Evolutionary conservation across 495 filamentous ascomycete species (phyloP), one percentile per base, ranked within the genome.

Genomic region (Geopyxis carbonaria): DNA sequence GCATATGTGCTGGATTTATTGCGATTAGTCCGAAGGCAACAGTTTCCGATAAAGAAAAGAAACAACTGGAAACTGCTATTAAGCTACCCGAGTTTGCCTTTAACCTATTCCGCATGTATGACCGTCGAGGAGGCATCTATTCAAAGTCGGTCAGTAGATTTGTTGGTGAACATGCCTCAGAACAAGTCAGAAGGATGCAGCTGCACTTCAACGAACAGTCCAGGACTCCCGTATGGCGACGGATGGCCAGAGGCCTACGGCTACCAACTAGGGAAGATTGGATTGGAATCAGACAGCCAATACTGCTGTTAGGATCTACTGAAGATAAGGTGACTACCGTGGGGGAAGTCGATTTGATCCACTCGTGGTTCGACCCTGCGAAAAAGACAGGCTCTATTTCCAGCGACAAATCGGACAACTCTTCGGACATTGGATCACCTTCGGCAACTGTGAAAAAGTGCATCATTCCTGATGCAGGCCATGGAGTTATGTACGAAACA

Each of bases 141-240:
- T 93, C 84, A 45, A 62, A 67, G 15, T 92, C 83, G 44, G 81
- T 95, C 30, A 64, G 56, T 22, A 68, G 87, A 16, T 82, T 93
- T 54, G 78, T 86, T 9, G 87, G 86, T 3, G 57, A 60, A 10
- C 63, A 70, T 44, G 83, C 82, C 8, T 80, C 87, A 28, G 51
- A 62, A 2, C 80, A 86, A 51, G 70, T 78, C 1, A 79, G 78
- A 54, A 71, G 69, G 42, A 64, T 93, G 24, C 87, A 95, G 57
- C 56, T 78, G 19, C 71, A 72, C 16, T 94, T 77, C 63, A 95
- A 95, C 57, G 66, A 66, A 37, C 82, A 93, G 52, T 87, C 78
- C 44, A 67, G 63, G 45, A 83, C 83, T 0, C 64, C 77, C 0
- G 81, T 91, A 0, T 93, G 80, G 72, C 70, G 77, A 43, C 69